A percentile compares a stretch with the other conserved stretches of the same genome.
Conservation (phyloP, 129 eudicot genomes). For the Flaveria trinervia region DNA sequence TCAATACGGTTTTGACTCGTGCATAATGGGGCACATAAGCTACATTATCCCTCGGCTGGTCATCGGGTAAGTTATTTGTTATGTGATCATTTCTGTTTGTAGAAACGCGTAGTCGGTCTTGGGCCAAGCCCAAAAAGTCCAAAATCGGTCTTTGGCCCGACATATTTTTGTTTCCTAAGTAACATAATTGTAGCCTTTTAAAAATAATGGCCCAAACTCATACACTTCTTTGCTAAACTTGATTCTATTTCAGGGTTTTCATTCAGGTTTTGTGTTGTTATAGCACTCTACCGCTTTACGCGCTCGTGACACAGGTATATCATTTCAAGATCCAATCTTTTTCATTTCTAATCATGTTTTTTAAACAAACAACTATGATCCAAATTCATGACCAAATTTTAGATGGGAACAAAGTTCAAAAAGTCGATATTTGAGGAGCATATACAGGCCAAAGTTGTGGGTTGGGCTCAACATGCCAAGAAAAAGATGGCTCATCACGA, state of each 20-base stretch:
- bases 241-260: conserved; percentile 48
- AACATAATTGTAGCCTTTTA: background rate
- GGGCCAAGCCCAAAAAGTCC: background rate
- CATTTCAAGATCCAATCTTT: conserved; percentile 7
- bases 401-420: conserved; percentile 71
- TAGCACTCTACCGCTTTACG: conserved; percentile 78
- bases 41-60: conserved; percentile 68
- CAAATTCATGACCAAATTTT: background rate
- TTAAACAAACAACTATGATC: background rate
- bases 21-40: conserved; percentile 73
- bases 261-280: conserved; percentile 71
- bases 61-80: conserved; percentile 55
- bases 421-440: conserved; percentile 59
- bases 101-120: background rate
- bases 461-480: conserved; percentile 61
- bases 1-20: conserved; percentile 65
- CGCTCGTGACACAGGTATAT: conserved; percentile 72
- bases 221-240: background rate
- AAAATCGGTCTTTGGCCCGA: background rate
- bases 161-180: background rate
- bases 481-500: conserved; percentile 25
- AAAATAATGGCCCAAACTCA: background rate
- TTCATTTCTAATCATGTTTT: background rate
- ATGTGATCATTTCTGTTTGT: background rate
- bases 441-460: conserved; percentile 49